These are phyloP conservation scores for Eremothecium gossypii DNA, from an alignment of 1,139 yeast species.

Conservation along the genomic window DNA sequence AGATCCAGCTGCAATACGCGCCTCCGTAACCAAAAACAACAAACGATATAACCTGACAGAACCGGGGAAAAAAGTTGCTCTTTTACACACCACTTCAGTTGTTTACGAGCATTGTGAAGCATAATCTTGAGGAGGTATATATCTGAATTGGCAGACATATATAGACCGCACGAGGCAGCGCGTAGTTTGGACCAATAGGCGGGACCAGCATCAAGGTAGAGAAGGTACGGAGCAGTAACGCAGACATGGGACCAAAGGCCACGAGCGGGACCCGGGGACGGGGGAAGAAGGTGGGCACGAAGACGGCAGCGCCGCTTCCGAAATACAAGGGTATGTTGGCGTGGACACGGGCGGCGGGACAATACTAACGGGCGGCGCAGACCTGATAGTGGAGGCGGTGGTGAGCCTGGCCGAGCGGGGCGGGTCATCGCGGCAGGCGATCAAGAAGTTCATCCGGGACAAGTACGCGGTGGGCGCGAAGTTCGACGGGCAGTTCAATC, in stretches of 20 bases:
- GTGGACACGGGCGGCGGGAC: slow-evolving; percentile 10
- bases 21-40: neutral
- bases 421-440: slow-evolving; percentile 76
- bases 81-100: slow-evolving; percentile 1
- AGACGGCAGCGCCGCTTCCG: slow-evolving; percentile 9
- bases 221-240: neutral
- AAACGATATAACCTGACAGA: neutral
- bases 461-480: slow-evolving; percentile 42
- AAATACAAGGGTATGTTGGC: slow-evolving; percentile 12
- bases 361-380: slow-evolving; percentile 30
- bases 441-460: slow-evolving; percentile 57
- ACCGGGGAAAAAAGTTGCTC: neutral
- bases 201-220: neutral
- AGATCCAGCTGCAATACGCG: slow-evolving; percentile 1
- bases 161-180: neutral
- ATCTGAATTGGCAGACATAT: neutral
- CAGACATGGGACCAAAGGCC: neutral
- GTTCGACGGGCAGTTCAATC: slow-evolving; percentile 70
- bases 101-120: neutral
- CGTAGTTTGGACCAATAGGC: too few species aligned
- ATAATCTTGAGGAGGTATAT: neutral
- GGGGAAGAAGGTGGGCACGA: slow-evolving; percentile 2
- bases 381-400: slow-evolving; percentile 71
- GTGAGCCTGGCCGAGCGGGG: slow-evolving; percentile 66
- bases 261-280: too few species aligned